A percentile compares a stretch with the other conserved stretches of the same genome.
Conservation (phyloP, 495 filamentous ascomycete species). For the Aspergillus carlsbadensis region DNA sequence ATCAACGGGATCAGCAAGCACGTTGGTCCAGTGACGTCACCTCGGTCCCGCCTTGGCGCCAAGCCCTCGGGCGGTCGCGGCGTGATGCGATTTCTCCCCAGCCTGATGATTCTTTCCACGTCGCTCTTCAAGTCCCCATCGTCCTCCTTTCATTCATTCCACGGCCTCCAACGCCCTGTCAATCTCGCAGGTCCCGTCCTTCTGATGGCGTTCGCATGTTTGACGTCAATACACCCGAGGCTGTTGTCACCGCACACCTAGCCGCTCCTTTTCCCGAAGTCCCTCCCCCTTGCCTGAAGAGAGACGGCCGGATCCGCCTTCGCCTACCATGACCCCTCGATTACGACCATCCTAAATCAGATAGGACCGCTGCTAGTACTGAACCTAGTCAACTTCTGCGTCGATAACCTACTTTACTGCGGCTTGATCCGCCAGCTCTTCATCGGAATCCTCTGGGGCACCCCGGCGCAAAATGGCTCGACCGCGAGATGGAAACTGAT, state of each 20-base stretch:
- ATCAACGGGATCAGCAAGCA: no score
- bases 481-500: slow-evolving; percentile 51
- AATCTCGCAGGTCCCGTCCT: no score
- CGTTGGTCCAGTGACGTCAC: no score
- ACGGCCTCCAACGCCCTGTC: no score
- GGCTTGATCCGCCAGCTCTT: slow-evolving; percentile 74
- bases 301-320: slow-evolving; percentile 30
- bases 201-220: slow-evolving; percentile 13
- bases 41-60: no score
- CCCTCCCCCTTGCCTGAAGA: background rate
- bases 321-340: slow-evolving; percentile 60
- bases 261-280: background rate
- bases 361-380: slow-evolving; percentile 66
- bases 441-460: slow-evolving; percentile 68
- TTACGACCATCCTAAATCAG: slow-evolving; percentile 57
- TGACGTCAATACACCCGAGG: background rate
- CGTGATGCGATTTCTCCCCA: no score
- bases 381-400: slow-evolving; percentile 54
- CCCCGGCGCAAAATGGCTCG: slow-evolving; percentile 55
- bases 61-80: no score
- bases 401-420: slow-evolving; percentile 66
- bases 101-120: no score
- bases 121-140: no score
- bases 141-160: no score
- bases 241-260: slow-evolving; percentile 7